phyloP scores from a whole-genome alignment of 148 eudicot genomes.

The Polygonum maritimum region DNA sequence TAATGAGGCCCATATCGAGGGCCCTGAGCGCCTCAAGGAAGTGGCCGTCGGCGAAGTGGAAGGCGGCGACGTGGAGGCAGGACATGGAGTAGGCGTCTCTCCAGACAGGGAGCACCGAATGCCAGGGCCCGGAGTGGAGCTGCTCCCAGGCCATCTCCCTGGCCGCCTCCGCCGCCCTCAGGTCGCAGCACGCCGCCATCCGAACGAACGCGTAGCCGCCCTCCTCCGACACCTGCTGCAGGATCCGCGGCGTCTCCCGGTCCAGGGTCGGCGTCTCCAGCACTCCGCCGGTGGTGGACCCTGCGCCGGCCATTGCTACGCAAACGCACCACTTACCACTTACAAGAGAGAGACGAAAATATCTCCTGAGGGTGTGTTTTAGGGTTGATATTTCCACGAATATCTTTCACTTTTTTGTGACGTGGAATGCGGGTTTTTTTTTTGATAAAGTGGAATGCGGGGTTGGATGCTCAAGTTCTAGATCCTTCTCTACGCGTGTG shows the following conservation, averaged over 20 bases:
- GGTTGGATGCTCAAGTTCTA: constrained; percentile 14
- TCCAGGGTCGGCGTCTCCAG: constrained; percentile 41
- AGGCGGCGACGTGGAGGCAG: constrained; percentile 60
- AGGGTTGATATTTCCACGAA: neutral
- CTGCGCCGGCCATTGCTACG: neutral
- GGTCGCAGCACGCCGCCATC: constrained; percentile 42
- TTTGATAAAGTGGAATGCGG: neutral
- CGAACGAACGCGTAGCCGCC: constrained; percentile 79
- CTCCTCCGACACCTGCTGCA: constrained; percentile 42
- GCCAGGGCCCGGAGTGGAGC: constrained; percentile 91
- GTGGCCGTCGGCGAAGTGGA: constrained; percentile 30
- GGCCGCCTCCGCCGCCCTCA: constrained; percentile 75
- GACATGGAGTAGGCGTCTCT: constrained; percentile 92
- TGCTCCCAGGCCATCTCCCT: constrained; percentile 99
- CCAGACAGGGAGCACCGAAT: constrained; percentile 71
- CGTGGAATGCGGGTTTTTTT: neutral
- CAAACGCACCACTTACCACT: neutral
- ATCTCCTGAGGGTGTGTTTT: constrained; percentile 9
- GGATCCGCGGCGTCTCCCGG: constrained; percentile 23
- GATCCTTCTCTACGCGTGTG: constrained; percentile 16
- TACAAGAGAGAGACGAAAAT: constrained; percentile 5
- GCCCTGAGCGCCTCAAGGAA: constrained; percentile 42
- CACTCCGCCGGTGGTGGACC: constrained; percentile 8
- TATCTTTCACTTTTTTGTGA: neutral
- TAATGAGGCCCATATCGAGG: constrained; percentile 79